phyloP scores from a whole-genome alignment of 2,329 filamentous ascomycete species.

The Hirsutella rhossiliensis region DNA sequence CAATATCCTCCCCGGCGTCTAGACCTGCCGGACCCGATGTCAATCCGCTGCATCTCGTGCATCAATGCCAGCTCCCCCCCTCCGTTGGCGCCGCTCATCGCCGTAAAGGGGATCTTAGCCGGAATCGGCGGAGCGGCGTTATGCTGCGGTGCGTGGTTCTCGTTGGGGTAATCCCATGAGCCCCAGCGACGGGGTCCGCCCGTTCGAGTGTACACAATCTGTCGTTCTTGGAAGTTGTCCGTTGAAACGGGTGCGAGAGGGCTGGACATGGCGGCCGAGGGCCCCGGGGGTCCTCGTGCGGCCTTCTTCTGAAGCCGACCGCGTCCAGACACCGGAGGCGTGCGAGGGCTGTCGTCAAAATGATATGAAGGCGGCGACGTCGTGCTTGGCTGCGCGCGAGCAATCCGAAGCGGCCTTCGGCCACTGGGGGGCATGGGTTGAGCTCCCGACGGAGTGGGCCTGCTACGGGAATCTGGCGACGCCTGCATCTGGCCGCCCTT shows the following conservation, averaged over 20 bases:
- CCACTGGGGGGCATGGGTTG: slow-evolving; percentile 38
- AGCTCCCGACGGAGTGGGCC: slow-evolving; percentile 38
- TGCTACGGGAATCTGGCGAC: slow-evolving; percentile 20
- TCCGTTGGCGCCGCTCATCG: slow-evolving; percentile 32
- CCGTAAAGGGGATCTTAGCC: slow-evolving; percentile 52
- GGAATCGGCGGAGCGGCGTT: slow-evolving; percentile 46
- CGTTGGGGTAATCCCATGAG: slow-evolving; percentile 40
- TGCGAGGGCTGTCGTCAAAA: slow-evolving; percentile 19
- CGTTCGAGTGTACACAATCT: slow-evolving; percentile 19
- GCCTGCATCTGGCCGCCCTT: slow-evolving; percentile 15
- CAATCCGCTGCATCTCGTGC: slow-evolving; percentile 58
- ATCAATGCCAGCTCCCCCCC: slow-evolving; percentile 45
- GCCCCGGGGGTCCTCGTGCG: slow-evolving; percentile 25
- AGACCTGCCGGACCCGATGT: slow-evolving; percentile 49
- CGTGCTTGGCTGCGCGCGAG: slow-evolving; percentile 36
- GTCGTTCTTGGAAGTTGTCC: slow-evolving; percentile 36
- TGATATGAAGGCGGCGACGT: slow-evolving; percentile 17
- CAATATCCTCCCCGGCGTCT: slow-evolving; percentile 35
- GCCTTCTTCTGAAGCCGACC: slow-evolving; percentile 56
- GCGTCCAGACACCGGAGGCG: slow-evolving; percentile 27
- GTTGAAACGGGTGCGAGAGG: slow-evolving; percentile 41
- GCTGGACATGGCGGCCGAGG: slow-evolving; percentile 26
- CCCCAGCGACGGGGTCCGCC: slow-evolving; percentile 29
- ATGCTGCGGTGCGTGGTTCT: slow-evolving; percentile 35
- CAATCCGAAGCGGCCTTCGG: slow-evolving; percentile 39